Percentiles rank a stretch among this genome's conserved stretches.
Conservation (phyloP, 176 grass and related monocot genomes). For the Carex parvula region DNA sequence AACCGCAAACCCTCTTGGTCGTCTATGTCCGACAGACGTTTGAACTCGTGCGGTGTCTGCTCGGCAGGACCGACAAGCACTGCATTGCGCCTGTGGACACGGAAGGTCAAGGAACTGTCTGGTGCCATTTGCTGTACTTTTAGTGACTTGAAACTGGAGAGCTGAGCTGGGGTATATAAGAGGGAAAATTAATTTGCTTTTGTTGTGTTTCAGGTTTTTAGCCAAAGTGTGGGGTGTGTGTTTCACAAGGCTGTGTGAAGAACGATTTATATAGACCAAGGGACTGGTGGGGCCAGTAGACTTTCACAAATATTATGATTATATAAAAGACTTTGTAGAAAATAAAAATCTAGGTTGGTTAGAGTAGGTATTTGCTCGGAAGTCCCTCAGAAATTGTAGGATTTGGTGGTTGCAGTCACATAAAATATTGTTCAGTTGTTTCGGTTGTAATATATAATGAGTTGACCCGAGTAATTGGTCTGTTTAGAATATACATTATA, state of each 20-base stretch:
- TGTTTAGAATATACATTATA: not conserved
- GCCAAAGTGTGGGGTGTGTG: not conserved
- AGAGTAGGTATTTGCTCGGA: too few relatives aligned
- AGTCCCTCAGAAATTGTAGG: too few relatives aligned
- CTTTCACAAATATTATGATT: too few relatives aligned
- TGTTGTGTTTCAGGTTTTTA: not conserved
- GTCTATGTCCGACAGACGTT: constrained; percentile 82
- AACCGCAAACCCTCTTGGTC: constrained; percentile 83
- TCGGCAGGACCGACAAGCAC: constrained; percentile 56
- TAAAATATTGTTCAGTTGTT: too few relatives aligned
- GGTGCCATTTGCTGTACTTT: constrained; percentile 13
- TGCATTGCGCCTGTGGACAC: constrained; percentile 35
- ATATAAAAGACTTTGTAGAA: too few relatives aligned
- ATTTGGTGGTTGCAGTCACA: too few relatives aligned
- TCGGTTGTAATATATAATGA: too few relatives aligned
- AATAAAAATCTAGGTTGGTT: too few relatives aligned
- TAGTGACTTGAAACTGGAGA: not conserved
- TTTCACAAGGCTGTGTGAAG: too few relatives aligned
- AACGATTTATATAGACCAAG: too few relatives aligned
- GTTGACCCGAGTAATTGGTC: not conserved
- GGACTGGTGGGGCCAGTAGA: too few relatives aligned
- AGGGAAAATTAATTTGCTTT: not conserved
- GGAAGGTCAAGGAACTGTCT: constrained; percentile 39
- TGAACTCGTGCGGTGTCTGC: constrained; percentile 53
- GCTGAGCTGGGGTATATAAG: not conserved